Conservation (phyloP, 108 stramenopile species). For the Bacterosira constricta region DNA sequence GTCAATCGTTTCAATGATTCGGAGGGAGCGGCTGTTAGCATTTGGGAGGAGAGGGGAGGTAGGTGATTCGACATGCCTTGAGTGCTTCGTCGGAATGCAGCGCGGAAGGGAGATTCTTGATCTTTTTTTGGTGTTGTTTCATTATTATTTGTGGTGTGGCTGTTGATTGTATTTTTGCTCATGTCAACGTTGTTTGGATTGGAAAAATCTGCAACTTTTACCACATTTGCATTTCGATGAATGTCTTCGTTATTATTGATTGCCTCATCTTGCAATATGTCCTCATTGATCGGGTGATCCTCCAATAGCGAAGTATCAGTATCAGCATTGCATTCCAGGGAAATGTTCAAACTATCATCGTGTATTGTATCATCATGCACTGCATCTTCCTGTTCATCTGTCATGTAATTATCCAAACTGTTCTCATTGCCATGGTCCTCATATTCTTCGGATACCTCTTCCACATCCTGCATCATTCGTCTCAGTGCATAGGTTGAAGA, state of each 20-base stretch:
- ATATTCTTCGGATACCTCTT: background rate
- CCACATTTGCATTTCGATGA: background rate
- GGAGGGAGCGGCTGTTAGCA: background rate
- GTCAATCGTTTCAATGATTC: background rate
- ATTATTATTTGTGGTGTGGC: background rate
- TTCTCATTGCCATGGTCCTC: background rate
- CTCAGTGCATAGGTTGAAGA: conserved; percentile 2
- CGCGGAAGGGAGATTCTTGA: conserved; percentile 37
- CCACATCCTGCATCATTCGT: conserved; percentile 38
- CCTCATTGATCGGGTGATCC: conserved; percentile 1
- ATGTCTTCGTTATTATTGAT: background rate
- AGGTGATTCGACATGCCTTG: conserved; percentile 15
- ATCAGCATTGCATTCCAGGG: conserved; percentile 31
- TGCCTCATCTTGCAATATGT: background rate
- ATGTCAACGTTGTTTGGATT: background rate
- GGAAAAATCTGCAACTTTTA: conserved; percentile 15
- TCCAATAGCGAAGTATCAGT: conserved; percentile 10
- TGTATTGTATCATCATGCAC: background rate
- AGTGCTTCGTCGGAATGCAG: conserved; percentile 33
- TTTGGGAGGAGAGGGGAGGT: conserved; percentile 5
- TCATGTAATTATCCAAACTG: background rate
- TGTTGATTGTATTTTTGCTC: conserved; percentile 1
- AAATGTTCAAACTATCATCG: conserved; percentile 15
- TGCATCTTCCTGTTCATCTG: background rate
- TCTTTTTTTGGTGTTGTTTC: background rate